These are phyloP conservation scores for Striga asiatica DNA, from an alignment of 257 asterid genomes.

Conservation along the genomic window DNA sequence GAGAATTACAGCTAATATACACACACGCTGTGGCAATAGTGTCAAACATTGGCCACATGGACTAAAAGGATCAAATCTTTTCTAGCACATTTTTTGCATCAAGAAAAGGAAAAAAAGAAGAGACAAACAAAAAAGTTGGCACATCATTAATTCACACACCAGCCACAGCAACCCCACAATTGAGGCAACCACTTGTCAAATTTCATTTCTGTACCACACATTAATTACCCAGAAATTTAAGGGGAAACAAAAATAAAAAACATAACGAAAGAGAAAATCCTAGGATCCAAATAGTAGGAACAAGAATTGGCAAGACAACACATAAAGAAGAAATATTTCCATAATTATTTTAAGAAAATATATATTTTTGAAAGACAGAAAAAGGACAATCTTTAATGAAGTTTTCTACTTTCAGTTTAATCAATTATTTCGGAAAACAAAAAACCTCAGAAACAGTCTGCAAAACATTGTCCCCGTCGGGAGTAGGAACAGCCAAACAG, in stretches of 20 bases:
- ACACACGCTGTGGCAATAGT: neutral
- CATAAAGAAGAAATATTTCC: neutral
- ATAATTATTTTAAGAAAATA: neutral
- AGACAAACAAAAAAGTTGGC: no score
- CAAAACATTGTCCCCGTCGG: slow-evolving; percentile 7
- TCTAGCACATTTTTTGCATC: slow-evolving; percentile 12
- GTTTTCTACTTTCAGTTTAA: no score
- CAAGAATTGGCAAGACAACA: neutral
- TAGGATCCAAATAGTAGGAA: neutral
- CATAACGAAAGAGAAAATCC: neutral
- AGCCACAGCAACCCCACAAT: no score
- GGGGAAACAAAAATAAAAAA: no score
- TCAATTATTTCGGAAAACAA: slow-evolving; percentile 6
- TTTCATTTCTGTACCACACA: neutral
- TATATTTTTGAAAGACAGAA: neutral
- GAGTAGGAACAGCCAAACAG: slow-evolving; percentile 23
- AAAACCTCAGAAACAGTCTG: slow-evolving; percentile 21
- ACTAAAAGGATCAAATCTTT: slow-evolving; percentile 17
- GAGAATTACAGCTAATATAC: neutral
- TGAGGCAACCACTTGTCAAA: no score
- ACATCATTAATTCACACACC: neutral
- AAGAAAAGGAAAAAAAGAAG: no score
- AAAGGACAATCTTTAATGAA: neutral
- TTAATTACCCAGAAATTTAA: neutral
- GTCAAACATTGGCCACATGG: slow-evolving; percentile 15